A percentile compares a stretch with the other conserved stretches of the same genome.
Evolutionary conservation across 139 green algal genomes (phyloP).

Genomic region (Gonium pectorale): DNA sequence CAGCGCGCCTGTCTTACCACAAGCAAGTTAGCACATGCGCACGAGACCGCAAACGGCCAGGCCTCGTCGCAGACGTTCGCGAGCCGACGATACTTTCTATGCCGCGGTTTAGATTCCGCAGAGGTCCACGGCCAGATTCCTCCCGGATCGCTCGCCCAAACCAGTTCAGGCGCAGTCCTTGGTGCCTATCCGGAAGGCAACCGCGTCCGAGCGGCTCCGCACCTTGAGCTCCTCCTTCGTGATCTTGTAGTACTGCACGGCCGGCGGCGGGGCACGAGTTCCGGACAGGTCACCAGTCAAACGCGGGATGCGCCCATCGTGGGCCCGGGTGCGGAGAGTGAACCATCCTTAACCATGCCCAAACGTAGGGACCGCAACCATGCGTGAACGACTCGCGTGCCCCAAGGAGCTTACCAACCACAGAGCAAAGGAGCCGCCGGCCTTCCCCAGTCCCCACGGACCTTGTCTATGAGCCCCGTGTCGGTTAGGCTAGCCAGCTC

Average conservation of each 20-base stretch:
- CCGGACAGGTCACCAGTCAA: neutral
- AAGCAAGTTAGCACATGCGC: no score
- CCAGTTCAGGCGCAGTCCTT: constrained; percentile 21
- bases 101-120: no score
- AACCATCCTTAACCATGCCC: no score
- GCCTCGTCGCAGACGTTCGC: no score
- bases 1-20: no score
- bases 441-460: neutral
- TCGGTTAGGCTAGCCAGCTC: constrained; percentile 31
- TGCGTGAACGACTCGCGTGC: neutral
- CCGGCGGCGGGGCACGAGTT: neutral
- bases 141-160: neutral
- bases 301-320: neutral
- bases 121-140: neutral
- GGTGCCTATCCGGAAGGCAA: constrained; percentile 48
- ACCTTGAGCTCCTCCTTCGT: constrained; percentile 54
- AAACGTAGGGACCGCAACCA: neutral
- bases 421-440: neutral
- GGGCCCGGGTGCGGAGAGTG: no score
- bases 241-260: constrained; percentile 46
- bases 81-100: no score
- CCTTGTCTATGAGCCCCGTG: constrained; percentile 1
- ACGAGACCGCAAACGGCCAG: no score
- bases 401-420: neutral
- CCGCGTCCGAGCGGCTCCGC: constrained; percentile 55